Conservation (phyloP, 306 rosid species). For the Gastrolobium bilobum region DNA sequence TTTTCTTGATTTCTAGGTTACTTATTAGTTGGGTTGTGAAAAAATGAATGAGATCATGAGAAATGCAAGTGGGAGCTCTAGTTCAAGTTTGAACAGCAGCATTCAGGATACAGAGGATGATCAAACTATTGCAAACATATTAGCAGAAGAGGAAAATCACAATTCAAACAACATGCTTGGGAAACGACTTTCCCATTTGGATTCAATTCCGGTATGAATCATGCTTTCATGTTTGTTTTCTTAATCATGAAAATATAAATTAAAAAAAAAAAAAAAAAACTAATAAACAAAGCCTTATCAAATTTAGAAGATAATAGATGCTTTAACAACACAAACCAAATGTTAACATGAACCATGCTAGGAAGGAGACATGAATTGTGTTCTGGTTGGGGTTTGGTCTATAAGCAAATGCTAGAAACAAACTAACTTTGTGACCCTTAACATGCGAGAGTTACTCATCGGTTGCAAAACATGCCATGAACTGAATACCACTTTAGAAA, state of each 20-base stretch:
- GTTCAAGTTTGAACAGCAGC: conserved; percentile 88
- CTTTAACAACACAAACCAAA: not conserved
- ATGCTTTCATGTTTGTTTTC: not conserved
- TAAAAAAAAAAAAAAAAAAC: not conserved
- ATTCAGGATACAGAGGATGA: conserved; percentile 91
- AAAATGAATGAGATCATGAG: conserved; percentile 72
- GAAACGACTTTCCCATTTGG: conserved; percentile 90
- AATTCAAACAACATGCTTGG: conserved; percentile 67
- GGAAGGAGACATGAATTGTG: not conserved
- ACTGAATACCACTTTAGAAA: not conserved
- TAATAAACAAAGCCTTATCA: not conserved
- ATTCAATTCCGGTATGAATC: conserved; percentile 84
- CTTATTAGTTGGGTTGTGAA: conserved; percentile 30
- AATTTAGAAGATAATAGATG: conserved; percentile 6
- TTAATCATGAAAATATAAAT: not conserved
- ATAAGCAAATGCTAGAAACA: not conserved
- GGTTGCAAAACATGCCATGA: not conserved
- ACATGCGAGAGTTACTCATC: not conserved
- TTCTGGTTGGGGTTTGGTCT: not conserved
- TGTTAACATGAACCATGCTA: conserved; percentile 13
- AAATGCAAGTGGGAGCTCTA: conserved; percentile 87
- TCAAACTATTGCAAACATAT: conserved; percentile 80
- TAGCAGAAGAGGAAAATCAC: conserved; percentile 70
- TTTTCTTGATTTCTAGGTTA: conserved; percentile 33
- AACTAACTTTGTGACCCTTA: not conserved